Conservation (phyloP, 495 filamentous ascomycete genomes). For the Neurospora sp. region DNA sequence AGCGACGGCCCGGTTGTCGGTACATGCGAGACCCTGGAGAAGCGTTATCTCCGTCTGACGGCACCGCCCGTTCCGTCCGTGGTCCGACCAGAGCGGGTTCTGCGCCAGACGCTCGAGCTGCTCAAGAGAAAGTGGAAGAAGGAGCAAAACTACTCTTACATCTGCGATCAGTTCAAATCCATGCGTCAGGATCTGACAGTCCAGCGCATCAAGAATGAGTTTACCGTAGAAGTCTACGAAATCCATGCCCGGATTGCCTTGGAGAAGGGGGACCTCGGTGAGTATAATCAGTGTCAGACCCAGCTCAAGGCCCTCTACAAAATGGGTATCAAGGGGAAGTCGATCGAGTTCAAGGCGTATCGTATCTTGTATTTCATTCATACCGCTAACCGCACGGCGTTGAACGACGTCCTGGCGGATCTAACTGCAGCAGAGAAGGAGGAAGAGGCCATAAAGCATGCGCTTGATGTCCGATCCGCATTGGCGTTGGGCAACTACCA, state of each 20-base stretch:
- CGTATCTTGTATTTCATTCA: constrained; percentile 99
- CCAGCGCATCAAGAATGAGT: constrained; percentile 90
- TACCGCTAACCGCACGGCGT: constrained; percentile 93
- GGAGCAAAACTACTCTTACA: constrained; percentile 91
- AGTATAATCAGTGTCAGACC: constrained; percentile 99
- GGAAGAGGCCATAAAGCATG: constrained; percentile 77
- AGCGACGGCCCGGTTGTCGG: constrained; percentile 75
- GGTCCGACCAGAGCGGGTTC: constrained; percentile 74
- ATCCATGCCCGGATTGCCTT: constrained; percentile 95
- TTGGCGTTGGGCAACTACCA: constrained; percentile 93
- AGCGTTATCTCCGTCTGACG: constrained; percentile 89
- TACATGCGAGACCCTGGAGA: constrained; percentile 75
- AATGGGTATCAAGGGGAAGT: constrained; percentile 77
- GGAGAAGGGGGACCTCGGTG: constrained; percentile 98
- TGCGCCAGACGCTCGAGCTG: constrained; percentile 75
- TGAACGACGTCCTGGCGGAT: constrained; percentile 96
- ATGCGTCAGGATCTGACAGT: constrained; percentile 96
- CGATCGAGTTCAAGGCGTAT: constrained; percentile 96
- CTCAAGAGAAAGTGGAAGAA: constrained; percentile 90
- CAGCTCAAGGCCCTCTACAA: constrained; percentile 86
- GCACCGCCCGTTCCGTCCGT: constrained; percentile 73
- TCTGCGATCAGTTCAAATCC: constrained; percentile 99
- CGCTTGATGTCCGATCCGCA: constrained; percentile 80
- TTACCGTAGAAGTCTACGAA: constrained; percentile 93
- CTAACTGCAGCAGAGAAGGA: constrained; percentile 93